A percentile compares a stretch with the other conserved stretches of the same genome.
Conservation (phyloP, 192 early-diverging fungal species). For the Backusella macrospora region DNA sequence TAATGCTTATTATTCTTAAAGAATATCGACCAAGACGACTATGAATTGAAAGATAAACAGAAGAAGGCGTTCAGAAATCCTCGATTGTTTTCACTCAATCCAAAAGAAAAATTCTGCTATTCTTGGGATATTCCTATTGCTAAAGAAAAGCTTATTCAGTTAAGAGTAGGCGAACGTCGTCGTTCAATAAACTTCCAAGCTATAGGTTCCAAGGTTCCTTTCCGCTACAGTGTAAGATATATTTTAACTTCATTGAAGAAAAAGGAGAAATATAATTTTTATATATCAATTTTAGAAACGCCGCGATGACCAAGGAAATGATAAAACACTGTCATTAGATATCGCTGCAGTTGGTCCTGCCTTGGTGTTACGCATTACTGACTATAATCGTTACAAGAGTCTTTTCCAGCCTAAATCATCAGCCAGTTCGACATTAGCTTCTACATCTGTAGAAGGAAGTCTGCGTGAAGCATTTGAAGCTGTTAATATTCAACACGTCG, state of each 20-base stretch:
- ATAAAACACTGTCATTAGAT: constrained; percentile 56
- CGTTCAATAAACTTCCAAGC: constrained; percentile 72
- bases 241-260: not conserved
- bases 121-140: constrained; percentile 80
- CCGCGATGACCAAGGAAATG: not conserved
- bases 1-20: not conserved
- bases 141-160: constrained; percentile 57
- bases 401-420: constrained; percentile 47
- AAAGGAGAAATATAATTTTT: not conserved
- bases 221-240: constrained; percentile 55
- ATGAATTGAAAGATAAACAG: constrained; percentile 24
- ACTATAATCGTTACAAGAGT: constrained; percentile 50
- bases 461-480: constrained; percentile 43
- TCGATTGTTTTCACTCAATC: constrained; percentile 11
- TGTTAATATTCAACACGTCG: constrained; percentile 33
- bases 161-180: constrained; percentile 60
- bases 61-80: constrained; percentile 18
- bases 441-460: constrained; percentile 31
- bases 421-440: constrained; percentile 11
- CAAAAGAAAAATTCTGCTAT: constrained; percentile 51
- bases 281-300: constrained; percentile 6
- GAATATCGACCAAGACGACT: constrained; percentile 17
- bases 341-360: constrained; percentile 56
- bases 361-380: constrained; percentile 57
- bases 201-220: constrained; percentile 77